Conservation (phyloP, 192 early-diverging fungal genomes). For the Coemansia sp. region DNA sequence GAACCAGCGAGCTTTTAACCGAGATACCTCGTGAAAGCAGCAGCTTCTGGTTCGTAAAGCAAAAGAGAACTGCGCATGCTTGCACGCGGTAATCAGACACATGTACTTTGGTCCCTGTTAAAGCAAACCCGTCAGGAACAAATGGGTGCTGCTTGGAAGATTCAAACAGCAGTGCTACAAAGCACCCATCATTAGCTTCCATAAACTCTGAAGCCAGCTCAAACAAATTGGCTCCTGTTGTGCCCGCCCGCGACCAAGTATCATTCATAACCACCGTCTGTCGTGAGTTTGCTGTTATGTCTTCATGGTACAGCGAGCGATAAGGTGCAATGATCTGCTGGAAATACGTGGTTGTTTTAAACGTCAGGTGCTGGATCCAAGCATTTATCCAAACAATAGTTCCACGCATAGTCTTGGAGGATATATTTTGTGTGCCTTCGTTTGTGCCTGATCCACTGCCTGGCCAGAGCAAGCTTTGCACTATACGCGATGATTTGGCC, state of each 20-base stretch:
- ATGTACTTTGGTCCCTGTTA: conserved; percentile 29
- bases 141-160: conserved; percentile 44
- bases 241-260: conserved; percentile 33
- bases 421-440: conserved; percentile 8
- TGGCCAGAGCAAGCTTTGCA: conserved; percentile 45
- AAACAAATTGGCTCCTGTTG: conserved; percentile 24
- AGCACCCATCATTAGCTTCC: conserved; percentile 37
- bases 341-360: conserved; percentile 48
- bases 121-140: conserved; percentile 36
- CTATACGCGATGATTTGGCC: conserved; percentile 44
- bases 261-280: conserved; percentile 29
- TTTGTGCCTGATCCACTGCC: conserved; percentile 7
- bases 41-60: conserved; percentile 36
- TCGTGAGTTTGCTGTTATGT: conserved; percentile 11
- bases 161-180: conserved; percentile 50
- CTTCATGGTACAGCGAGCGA: conserved; percentile 38
- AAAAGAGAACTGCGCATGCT: conserved; percentile 44
- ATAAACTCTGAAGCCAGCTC: conserved; percentile 32
- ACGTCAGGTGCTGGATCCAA: conserved; percentile 32
- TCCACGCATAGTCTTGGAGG: conserved; percentile 19
- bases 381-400: conserved; percentile 29
- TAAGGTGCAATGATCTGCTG: conserved; percentile 41
- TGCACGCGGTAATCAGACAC: conserved; percentile 49
- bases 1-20: conserved; percentile 26
- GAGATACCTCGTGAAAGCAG: conserved; percentile 23